Evolutionary conservation across 345 rosid species (phyloP).

Genomic region (Citrus glauca): DNA sequence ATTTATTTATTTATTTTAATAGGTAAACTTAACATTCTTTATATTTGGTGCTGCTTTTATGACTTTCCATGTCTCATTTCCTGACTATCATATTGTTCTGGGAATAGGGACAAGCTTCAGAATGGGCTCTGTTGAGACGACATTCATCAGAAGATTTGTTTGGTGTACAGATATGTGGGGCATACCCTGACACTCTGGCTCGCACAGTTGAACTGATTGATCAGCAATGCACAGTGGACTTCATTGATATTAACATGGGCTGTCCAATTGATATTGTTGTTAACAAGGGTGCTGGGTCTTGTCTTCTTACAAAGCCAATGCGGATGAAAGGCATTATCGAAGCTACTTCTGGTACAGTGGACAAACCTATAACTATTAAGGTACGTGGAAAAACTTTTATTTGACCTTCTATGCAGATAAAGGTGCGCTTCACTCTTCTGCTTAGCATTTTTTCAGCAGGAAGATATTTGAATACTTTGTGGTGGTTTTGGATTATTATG

Average conservation of each 20-base stretch:
- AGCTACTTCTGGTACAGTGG: conserved; percentile 71
- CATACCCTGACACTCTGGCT: conserved; percentile 69
- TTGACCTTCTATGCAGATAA: neutral
- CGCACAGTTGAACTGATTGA: conserved; percentile 81
- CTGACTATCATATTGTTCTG: neutral
- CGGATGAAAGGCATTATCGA: conserved; percentile 71
- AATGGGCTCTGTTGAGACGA: conserved; percentile 91
- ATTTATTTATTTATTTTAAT: neutral
- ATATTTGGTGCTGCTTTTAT: neutral
- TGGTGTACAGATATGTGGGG: conserved; percentile 94
- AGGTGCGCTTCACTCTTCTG: neutral
- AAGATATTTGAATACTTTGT: neutral
- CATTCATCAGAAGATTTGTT: conserved; percentile 89
- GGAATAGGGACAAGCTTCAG: conserved; percentile 93
- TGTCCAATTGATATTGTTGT: conserved; percentile 94
- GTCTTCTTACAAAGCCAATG: conserved; percentile 74
- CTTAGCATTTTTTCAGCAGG: neutral
- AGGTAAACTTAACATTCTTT: neutral
- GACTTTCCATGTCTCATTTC: neutral
- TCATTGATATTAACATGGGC: conserved; percentile 97
- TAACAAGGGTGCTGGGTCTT: conserved; percentile 93
- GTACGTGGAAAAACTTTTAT: conserved; percentile 26
- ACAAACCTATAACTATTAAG: conserved; percentile 84
- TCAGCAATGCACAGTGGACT: conserved; percentile 71
- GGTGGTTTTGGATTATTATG: neutral